Percentiles rank a stretch among this genome's conserved stretches.
These are phyloP conservation scores for Kurtzmaniella quercitrusa DNA, from an alignment of 1,139 yeast genomes.

Conservation along the genomic window DNA sequence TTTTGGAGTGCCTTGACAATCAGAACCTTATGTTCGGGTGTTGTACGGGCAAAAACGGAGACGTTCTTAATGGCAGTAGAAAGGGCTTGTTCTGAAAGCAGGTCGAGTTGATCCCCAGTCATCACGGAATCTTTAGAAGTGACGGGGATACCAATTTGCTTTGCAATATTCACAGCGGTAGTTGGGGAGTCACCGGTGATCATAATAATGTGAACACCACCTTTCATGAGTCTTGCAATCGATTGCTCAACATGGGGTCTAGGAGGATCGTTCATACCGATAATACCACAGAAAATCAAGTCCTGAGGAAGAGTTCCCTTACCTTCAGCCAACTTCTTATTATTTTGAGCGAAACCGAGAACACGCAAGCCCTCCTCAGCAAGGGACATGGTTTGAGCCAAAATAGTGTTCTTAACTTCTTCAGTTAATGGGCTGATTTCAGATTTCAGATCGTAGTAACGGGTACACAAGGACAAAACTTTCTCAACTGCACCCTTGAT, in stretches of 20 bases:
- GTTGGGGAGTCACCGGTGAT: slow-evolving; percentile 94
- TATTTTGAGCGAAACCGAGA: slow-evolving; percentile 68
- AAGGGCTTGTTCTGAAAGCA: slow-evolving; percentile 64
- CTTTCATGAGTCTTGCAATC: slow-evolving; percentile 69
- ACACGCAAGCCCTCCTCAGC: slow-evolving; percentile 88
- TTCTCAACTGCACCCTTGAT: slow-evolving; percentile 90
- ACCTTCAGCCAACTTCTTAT: slow-evolving; percentile 23
- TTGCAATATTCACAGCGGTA: slow-evolving; percentile 89
- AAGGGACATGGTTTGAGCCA: slow-evolving; percentile 54
- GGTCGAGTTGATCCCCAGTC: slow-evolving; percentile 79
- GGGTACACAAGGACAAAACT: slow-evolving; percentile 58
- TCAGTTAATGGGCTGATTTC: slow-evolving; percentile 50
- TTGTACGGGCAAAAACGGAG: slow-evolving; percentile 91
- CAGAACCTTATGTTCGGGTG: slow-evolving; percentile 92
- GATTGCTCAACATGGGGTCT: slow-evolving; percentile 76
- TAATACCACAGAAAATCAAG: slow-evolving; percentile 73
- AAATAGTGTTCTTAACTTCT: slow-evolving; percentile 41
- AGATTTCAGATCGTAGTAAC: slow-evolving; percentile 58
- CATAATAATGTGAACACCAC: slow-evolving; percentile 96
- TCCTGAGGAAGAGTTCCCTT: slow-evolving; percentile 43
- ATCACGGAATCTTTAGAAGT: slow-evolving; percentile 63
- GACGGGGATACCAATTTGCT: slow-evolving; percentile 87
- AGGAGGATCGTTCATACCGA: slow-evolving; percentile 98
- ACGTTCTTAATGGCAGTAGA: slow-evolving; percentile 75
- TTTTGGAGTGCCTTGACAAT: slow-evolving; percentile 89